Evolutionary conservation across 2,329 filamentous ascomycete species (phyloP).

Genomic region (Penicillium sp.): DNA sequence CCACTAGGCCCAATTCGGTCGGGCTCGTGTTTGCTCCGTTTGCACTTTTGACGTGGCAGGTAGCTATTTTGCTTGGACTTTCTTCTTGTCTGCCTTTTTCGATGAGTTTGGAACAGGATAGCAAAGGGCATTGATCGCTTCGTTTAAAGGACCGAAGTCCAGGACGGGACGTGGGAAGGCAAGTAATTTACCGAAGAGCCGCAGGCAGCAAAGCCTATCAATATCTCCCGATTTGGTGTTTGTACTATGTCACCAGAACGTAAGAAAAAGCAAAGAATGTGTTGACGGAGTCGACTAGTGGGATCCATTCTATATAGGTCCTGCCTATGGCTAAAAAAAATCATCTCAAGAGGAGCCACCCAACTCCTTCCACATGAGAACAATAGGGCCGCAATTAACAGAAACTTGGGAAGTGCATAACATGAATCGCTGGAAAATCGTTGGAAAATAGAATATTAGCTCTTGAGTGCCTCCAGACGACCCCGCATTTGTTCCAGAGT

Average conservation of each 20-base stretch:
- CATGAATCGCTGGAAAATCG: background rate
- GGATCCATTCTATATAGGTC: conserved; percentile 20
- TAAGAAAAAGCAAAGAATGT: background rate
- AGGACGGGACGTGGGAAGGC: background rate
- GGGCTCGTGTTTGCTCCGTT: conserved; percentile 15
- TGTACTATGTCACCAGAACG: background rate
- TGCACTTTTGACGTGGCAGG: conserved; percentile 3
- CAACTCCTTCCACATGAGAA: conserved; percentile 15
- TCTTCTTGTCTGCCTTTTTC: background rate
- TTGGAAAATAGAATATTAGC: conserved; percentile 50
- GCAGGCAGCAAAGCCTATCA: background rate
- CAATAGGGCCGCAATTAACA: background rate
- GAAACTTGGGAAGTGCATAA: background rate
- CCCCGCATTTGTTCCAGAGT: conserved; percentile 94
- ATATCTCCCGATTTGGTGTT: background rate
- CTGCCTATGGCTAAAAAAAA: conserved; percentile 24
- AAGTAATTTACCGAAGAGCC: background rate
- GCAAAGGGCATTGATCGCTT: background rate
- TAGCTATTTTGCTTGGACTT: background rate
- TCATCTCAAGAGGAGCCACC: conserved; percentile 5
- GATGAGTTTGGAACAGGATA: background rate
- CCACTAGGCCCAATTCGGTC: conserved; percentile 16
- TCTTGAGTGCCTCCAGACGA: conserved; percentile 84
- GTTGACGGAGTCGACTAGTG: conserved; percentile 1
- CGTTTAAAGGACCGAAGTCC: background rate